A percentile compares a stretch with the other conserved stretches of the same genome.
Evolutionary conservation across 306 rosid species (phyloP).

Genomic region (Sicyos baderoa): DNA sequence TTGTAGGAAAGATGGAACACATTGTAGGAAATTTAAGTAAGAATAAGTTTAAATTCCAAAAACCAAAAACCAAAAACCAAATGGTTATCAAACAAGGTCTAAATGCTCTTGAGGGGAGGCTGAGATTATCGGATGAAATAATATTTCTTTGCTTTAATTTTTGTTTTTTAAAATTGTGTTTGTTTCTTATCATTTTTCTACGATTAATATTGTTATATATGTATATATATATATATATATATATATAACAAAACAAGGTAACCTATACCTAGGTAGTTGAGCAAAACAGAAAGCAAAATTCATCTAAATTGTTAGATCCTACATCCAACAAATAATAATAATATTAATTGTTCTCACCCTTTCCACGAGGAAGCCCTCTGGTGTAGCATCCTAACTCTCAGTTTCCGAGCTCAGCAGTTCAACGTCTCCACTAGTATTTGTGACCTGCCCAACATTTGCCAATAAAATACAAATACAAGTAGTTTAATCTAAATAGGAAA

Average conservation of each 20-base stretch:
- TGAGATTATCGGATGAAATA: neutral
- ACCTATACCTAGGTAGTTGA: neutral
- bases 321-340: neutral
- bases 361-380: conserved; percentile 24
- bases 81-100: too few species aligned
- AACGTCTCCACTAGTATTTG: conserved; percentile 23
- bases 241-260: too few species aligned
- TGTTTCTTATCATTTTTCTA: too few species aligned
- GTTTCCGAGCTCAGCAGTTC: conserved; percentile 31
- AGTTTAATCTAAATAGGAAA: neutral
- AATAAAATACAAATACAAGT: conserved; percentile 1
- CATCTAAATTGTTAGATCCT: neutral
- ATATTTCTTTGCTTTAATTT: neutral
- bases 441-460: conserved; percentile 25
- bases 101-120: neutral
- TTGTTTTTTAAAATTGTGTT: too few species aligned
- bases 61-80: too few species aligned
- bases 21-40: too few species aligned
- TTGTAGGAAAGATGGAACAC: too few species aligned
- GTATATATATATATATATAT: too few species aligned
- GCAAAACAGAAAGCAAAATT: neutral
- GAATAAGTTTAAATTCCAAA: too few species aligned
- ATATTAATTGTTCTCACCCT: conserved; percentile 28
- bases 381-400: conserved; percentile 29
- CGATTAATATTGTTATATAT: too few species aligned